Percentiles rank a stretch among this genome's conserved stretches.
phyloP scores from a whole-genome alignment of 2,329 filamentous ascomycete species.

The Juglanconis sp. region DNA sequence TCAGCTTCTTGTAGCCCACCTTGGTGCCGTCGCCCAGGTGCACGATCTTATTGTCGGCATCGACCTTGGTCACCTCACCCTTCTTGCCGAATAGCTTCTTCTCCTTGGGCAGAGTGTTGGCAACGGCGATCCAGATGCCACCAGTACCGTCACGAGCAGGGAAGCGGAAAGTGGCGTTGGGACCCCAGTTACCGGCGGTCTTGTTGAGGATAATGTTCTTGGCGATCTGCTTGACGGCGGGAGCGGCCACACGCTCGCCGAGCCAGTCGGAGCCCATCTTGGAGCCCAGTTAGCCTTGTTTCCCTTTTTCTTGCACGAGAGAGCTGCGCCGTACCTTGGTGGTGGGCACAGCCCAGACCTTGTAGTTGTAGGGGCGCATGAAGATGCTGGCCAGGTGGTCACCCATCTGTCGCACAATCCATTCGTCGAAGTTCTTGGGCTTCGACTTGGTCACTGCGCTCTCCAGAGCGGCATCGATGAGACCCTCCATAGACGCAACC shows the following conservation, averaged over 20 bases:
- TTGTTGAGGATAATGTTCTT: constrained; percentile 95
- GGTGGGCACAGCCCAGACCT: constrained; percentile 98
- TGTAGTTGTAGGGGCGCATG: constrained; percentile 99
- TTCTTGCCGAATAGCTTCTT: constrained; percentile 88
- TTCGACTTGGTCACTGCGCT: constrained; percentile 83
- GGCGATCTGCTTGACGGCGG: constrained; percentile 89
- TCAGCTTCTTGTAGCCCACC: constrained; percentile 84
- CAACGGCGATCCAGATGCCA: constrained; percentile 98
- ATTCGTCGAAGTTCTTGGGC: constrained; percentile 96
- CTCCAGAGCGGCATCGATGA: constrained; percentile 92
- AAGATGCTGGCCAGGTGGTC: constrained; percentile 88
- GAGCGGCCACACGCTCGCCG: constrained; percentile 95
- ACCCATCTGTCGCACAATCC: constrained; percentile 92
- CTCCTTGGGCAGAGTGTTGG: constrained; percentile 85
- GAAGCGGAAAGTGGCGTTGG: constrained; percentile 98
- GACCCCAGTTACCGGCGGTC: constrained; percentile 95
- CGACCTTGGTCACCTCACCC: constrained; percentile 79
- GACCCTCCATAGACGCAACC: constrained; percentile 87
- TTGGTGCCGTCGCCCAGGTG: constrained; percentile 80
- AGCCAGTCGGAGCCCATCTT: constrained; percentile 99
- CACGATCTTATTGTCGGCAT: constrained; percentile 81
- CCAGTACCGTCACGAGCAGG: constrained; percentile 92
- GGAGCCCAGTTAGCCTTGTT: constrained; percentile 9
- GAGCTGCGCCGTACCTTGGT: constrained; percentile 67
- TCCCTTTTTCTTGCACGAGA: neutral